A percentile compares a stretch with the other conserved stretches of the same genome.
These are phyloP conservation scores for Coemansia pectinata DNA, from an alignment of 192 early-diverging fungal genomes.

Conservation along the genomic window DNA sequence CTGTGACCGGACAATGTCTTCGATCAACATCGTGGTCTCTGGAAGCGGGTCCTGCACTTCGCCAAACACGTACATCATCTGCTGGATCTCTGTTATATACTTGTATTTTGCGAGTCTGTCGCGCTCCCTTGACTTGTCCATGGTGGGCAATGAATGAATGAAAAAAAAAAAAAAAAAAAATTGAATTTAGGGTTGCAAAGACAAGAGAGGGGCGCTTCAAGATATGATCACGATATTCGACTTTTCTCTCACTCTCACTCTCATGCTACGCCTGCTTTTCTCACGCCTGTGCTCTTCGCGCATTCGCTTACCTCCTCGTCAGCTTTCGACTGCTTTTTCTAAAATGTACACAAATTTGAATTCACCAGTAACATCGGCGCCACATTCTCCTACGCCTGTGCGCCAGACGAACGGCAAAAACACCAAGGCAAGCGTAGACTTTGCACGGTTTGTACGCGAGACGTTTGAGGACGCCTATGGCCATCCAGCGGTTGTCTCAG, in stretches of 20 bases:
- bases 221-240: no score
- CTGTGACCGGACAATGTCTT: constrained; percentile 94
- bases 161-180: background rate
- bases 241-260: background rate
- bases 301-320: background rate
- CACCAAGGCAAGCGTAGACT: constrained; percentile 27
- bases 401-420: background rate
- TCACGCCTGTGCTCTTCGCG: background rate
- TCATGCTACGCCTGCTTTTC: background rate
- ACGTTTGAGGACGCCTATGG: constrained; percentile 36
- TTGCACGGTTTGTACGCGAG: constrained; percentile 28
- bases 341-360: background rate
- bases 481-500: constrained; percentile 12
- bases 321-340: background rate
- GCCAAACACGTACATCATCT: constrained; percentile 99
- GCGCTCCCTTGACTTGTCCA: constrained; percentile 35
- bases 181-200: background rate
- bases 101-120: constrained; percentile 39
- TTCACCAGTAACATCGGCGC: background rate
- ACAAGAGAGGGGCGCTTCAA: background rate
- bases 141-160: background rate
- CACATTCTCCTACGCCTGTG: background rate
- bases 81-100: constrained; percentile 82
- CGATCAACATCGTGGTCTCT: constrained; percentile 88
- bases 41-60: constrained; percentile 86